Evolutionary conservation across 768 basidiomycete genomes (phyloP).

Genomic region (Gelatoporia subvermispora): DNA sequence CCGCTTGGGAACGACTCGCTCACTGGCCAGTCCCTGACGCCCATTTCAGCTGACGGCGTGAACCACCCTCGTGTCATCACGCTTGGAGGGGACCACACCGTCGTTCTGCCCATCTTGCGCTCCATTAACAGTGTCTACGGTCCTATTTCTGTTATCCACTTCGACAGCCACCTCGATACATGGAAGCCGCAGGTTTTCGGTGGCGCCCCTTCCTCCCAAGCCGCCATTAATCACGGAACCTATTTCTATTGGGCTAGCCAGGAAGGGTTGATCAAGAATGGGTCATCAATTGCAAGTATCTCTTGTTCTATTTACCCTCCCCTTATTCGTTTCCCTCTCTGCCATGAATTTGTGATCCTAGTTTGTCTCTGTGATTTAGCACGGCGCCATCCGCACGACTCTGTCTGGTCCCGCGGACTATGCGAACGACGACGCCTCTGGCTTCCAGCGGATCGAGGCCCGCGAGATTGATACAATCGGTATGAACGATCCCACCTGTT

Average conservation of each 20-base stretch:
- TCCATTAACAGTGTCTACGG: conserved; percentile 77
- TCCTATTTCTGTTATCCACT: conserved; percentile 78
- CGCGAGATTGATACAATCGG: conserved; percentile 83
- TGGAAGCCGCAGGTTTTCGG: conserved; percentile 77
- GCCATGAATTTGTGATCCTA: conserved; percentile 63
- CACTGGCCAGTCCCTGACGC: conserved; percentile 51
- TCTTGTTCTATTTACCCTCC: conserved; percentile 25
- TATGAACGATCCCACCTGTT: conserved; percentile 18
- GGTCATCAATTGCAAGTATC: conserved; percentile 79
- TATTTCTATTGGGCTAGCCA: conserved; percentile 89
- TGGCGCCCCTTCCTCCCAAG: conserved; percentile 65
- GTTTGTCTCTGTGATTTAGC: conserved; percentile 53
- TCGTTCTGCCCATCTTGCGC: conserved; percentile 61
- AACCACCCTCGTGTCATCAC: conserved; percentile 78
- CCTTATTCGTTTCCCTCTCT: conserved; percentile 12
- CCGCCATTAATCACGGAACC: conserved; percentile 81
- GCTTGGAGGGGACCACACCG: conserved; percentile 86
- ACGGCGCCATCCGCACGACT: conserved; percentile 85
- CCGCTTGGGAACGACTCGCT: conserved; percentile 57
- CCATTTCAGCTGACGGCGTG: conserved; percentile 64
- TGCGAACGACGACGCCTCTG: conserved; percentile 68
- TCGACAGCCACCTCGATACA: conserved; percentile 81
- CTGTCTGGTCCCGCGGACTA: conserved; percentile 76
- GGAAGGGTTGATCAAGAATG: conserved; percentile 75
- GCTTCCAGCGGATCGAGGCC: conserved; percentile 80